phyloP scores from a whole-genome alignment of 495 filamentous ascomycete species.

The Pyronema omphalodes region DNA sequence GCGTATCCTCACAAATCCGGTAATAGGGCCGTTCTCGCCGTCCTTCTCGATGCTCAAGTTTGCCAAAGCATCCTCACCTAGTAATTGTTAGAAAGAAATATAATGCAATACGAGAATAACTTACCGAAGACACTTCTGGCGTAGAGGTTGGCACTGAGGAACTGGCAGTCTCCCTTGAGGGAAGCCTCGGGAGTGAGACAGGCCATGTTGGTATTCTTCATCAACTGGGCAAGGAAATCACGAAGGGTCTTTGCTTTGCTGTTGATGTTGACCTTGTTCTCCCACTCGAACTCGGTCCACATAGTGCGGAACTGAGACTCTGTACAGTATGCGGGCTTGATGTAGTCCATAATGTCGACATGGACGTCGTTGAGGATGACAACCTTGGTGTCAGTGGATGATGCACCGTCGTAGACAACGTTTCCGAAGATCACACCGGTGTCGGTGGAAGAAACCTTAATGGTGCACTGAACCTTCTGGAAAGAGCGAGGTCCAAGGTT shows the following conservation, averaged over 20 bases:
- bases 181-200: conserved; percentile 93
- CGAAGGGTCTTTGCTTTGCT: conserved; percentile 83
- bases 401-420: conserved; percentile 91
- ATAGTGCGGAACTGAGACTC: conserved; percentile 98
- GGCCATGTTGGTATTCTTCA: conserved; percentile 97
- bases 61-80: conserved; percentile 96
- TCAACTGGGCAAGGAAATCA: conserved; percentile 84
- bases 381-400: conserved; percentile 87
- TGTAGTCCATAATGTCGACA: conserved; percentile 99
- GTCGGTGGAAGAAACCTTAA: conserved; percentile 97
- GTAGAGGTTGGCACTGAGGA: conserved; percentile 93
- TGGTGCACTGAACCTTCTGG: conserved; percentile 93
- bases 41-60: conserved; percentile 98
- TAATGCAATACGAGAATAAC: conserved; percentile 24
- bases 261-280: conserved; percentile 99
- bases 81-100: conserved; percentile 6
- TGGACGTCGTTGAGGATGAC: conserved; percentile 98
- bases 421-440: conserved; percentile 99
- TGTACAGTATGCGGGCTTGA: conserved; percentile 87
- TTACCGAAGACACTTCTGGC: conserved; percentile 96
- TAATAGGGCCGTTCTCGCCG: conserved; percentile 84
- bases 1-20: conserved; percentile 96
- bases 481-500: conserved; percentile 92
- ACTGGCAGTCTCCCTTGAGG: conserved; percentile 93
- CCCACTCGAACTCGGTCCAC: conserved; percentile 99